A percentile compares a stretch with the other conserved stretches of the same genome.
Evolutionary conservation across 2,329 filamentous ascomycete species (phyloP).

Genomic region (Trichophyton mentagrophytes): DNA sequence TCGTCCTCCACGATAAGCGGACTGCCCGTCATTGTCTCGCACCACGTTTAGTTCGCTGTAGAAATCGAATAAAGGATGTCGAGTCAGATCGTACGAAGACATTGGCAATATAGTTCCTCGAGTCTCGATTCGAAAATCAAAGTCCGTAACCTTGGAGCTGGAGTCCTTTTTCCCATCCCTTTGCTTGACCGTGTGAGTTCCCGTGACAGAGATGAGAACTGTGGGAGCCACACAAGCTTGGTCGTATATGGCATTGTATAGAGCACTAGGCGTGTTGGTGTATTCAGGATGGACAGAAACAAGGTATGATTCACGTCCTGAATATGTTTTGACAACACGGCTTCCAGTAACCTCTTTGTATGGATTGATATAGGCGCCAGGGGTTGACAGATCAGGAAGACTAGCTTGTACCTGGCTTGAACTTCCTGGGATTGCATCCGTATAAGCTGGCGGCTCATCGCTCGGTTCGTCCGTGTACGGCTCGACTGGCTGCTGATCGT

Average conservation of each 20-base stretch:
- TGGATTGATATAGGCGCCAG: background rate
- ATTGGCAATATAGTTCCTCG: background rate
- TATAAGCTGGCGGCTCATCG: background rate
- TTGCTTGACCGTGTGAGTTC: constrained; percentile 38
- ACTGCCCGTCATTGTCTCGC: constrained; percentile 16
- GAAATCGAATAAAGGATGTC: constrained; percentile 1
- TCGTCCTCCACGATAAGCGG: constrained; percentile 20
- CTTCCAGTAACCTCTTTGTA: background rate
- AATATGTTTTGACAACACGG: background rate
- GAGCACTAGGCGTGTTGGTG: constrained; percentile 14
- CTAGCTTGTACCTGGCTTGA: background rate
- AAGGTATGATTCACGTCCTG: constrained; percentile 7
- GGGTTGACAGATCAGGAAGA: background rate
- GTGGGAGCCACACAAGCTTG: constrained; percentile 24
- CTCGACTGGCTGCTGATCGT: background rate
- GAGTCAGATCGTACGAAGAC: background rate
- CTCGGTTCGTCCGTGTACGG: background rate
- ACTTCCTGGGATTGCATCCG: background rate
- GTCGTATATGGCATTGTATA: constrained; percentile 18
- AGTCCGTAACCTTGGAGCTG: constrained; percentile 20
- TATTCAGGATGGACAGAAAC: constrained; percentile 24
- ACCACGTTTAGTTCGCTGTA: constrained; percentile 14
- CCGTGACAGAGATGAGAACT: constrained; percentile 39
- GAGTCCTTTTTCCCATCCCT: constrained; percentile 14
- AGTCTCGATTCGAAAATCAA: constrained; percentile 20